Evolutionary conservation across 768 basidiomycete genomes (phyloP), one percentile per base, ranked within the genome.

Genomic region (Boletellus emodensis): DNA sequence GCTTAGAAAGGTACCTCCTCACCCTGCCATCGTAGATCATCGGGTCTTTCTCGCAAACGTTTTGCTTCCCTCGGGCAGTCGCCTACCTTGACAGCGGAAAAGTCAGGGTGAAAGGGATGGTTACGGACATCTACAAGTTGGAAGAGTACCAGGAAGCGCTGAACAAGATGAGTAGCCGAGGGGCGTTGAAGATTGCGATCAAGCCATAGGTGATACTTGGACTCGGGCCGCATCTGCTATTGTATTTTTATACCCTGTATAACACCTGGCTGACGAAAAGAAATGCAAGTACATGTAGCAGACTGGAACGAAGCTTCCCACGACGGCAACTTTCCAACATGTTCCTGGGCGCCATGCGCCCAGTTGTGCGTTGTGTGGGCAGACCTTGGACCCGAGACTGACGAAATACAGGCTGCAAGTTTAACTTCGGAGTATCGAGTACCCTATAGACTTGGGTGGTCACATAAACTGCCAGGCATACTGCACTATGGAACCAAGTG

Each of bases 1-100:
- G 1, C 28, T 36, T 11, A 11, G 6, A 7, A n/a, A 17, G 6
- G 24, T 37, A 3, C 0, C n/a, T 40, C 1, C 41, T 56, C 24
- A 63, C 20, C 18, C 41, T 49, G 0, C 12, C 43, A 46, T 28
- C 28, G 34, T 48, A 90, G 87, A 92, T 93, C 58, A 89, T 93
- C 52, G 90, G 91, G 12, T 94, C 91, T 1, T 94, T 93, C 74
- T 87, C 91, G 9, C 92, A 94, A 57, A 84, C 84, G 1, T 84
- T 75, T 71, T 93, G 91, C 69, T 94, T 95, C 84, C 90, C 91
- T 39, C 84, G 92, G 6, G 90, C 92, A 2, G 82, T 95, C 33
- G 87, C 84, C 12, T 94, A 94, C 66, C 81, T 95, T 17, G 92
- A 95, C 60, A 81, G 82, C 55, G 88, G 89, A 7, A 93, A 91